These are phyloP conservation scores for Betula pendula DNA, from an alignment of 306 rosid genomes.

Conservation along the genomic window DNA sequence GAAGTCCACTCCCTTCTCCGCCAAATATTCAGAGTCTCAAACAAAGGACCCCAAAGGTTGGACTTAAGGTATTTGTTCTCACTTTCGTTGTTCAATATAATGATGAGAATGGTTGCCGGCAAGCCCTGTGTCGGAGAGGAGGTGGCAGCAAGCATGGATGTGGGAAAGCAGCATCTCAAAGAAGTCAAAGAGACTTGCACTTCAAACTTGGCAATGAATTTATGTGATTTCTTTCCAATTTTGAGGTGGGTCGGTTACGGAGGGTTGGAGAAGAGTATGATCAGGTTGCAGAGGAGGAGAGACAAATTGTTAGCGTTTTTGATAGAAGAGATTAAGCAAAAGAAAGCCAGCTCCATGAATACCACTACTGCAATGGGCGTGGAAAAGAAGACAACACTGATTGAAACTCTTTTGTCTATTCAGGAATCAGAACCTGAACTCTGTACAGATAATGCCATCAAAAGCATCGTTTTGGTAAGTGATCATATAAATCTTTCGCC, in stretches of 20 bases:
- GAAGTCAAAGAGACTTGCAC: conserved; percentile 20
- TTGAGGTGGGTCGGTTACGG: conserved; percentile 29
- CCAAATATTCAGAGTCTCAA: conserved; percentile 12
- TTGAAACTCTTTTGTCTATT: conserved; percentile 7
- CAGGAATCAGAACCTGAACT: conserved; percentile 16
- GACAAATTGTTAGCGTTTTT: conserved; percentile 15
- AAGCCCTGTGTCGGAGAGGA: conserved; percentile 34
- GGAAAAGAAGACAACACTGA: neutral
- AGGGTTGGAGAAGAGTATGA: conserved; percentile 34
- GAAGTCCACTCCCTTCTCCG: conserved; percentile 22
- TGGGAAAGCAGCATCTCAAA: conserved; percentile 19
- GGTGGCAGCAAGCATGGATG: neutral
- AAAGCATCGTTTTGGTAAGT: conserved; percentile 22
- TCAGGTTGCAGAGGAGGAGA: conserved; percentile 18
- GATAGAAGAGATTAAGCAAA: conserved; percentile 17
- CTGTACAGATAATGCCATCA: conserved; percentile 21
- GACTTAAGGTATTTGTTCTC: neutral
- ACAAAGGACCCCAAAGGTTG: neutral
- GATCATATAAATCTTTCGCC: too few relatives aligned
- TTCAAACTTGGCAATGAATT: neutral
- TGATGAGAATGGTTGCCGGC: conserved; percentile 34
- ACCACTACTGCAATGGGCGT: too few relatives aligned
- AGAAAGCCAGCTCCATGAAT: neutral
- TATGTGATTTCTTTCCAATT: conserved; percentile 39
- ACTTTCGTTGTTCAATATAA: conserved; percentile 27